Base-by-base conservation (phyloP, 805 yeast species). In the Wickerhamiella nectarea region DNA sequence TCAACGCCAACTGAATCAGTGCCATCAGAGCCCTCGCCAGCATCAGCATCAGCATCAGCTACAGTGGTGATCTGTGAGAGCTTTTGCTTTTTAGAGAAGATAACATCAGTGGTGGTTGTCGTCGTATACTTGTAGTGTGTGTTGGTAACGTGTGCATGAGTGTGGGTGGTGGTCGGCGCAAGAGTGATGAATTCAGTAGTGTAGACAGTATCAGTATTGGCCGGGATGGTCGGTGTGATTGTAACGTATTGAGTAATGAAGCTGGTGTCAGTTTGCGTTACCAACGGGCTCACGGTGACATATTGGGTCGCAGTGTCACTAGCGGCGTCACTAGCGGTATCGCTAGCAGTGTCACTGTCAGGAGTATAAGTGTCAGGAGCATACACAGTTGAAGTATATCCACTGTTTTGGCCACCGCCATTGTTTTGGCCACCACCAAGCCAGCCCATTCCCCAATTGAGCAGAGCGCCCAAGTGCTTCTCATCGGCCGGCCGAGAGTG, bases 151-250 rank as follows among this genome's bases (percentile, higher is more conserved):
- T 37, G 40, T 11, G 22, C 33, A 15, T 17, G 20, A 33, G 35
- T 17, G 35, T 18, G 19, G 11, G 22, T 26, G 7, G 39, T 26
- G 20, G 36, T 8, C 4, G 38, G 34, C 17, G 28, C 21, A 24
- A 34, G 22, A 34, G 41, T 38, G 9, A 26, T 22, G 28, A 26
- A 41, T 21, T 17, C 18, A 20, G 44, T 41, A 11, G 38, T 21
- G 34, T 25, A 20, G 28, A 14, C 29, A 17, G 37, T 31, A 14
- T n/a, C 31, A 4, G 45, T 42, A 26, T 29, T 29, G 9, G 15
- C 20, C 19, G 35, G 9, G 15, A 15, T 14, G 12, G 25, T 9
- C 4, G 29, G 26, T 9, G 24, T 21, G 24, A 19, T 9, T 10
- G 34, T 26, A 20, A 31, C n/a, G 36, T 31, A n/a, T n/a, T 34